Conservation (phyloP, 2,329 filamentous ascomycete species). For the Aureobasidium musti region DNA sequence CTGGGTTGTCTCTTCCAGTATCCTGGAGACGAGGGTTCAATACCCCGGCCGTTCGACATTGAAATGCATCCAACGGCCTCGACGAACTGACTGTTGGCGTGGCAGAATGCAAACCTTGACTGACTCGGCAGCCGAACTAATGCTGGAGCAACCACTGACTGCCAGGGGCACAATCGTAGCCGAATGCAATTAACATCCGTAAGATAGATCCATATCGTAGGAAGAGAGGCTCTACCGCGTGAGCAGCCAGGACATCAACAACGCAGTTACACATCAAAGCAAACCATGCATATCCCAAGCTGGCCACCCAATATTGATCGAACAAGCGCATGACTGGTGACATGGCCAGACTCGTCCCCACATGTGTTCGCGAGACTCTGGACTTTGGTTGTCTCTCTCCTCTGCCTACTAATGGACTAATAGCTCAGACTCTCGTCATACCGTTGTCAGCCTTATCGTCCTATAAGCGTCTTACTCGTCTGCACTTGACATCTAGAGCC, state of each 20-base stretch:
- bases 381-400: neutral
- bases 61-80: conserved; percentile 10
- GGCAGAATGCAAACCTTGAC: neutral
- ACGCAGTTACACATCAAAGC: neutral
- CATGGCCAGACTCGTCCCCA: neutral
- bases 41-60: conserved; percentile 15
- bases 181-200: neutral
- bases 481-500: neutral
- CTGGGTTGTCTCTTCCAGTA: neutral
- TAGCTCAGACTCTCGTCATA: neutral
- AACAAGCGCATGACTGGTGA: neutral
- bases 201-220: neutral
- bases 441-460: conserved; percentile 7
- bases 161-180: too few relatives aligned
- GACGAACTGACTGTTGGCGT: conserved; percentile 4
- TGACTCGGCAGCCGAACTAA: neutral
- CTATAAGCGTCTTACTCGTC: neutral
- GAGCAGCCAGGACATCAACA: too few relatives aligned
- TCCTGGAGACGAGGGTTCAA: conserved; percentile 2
- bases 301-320: neutral
- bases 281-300: too few relatives aligned
- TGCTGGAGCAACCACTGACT: neutral
- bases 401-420: neutral
- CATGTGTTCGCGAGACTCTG: neutral
- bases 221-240: neutral